These are phyloP conservation scores for Neotropicomus parvogracilis DNA, from an alignment of 1,284 basidiomycete genomes.

Conservation along the genomic window DNA sequence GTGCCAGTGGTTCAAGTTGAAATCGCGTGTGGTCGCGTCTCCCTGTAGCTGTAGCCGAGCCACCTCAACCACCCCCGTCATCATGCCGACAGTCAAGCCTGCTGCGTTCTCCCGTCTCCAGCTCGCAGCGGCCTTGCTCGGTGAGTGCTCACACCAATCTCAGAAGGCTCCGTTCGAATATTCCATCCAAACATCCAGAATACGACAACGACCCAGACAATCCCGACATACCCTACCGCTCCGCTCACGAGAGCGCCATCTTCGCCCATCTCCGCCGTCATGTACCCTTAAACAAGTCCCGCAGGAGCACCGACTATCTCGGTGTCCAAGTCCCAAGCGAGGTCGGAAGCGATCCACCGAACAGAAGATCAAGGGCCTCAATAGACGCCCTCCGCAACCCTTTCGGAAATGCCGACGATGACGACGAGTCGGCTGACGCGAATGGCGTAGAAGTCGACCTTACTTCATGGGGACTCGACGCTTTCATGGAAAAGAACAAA, in stretches of 20 bases:
- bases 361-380: constrained; percentile 47
- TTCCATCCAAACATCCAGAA: constrained; percentile 41
- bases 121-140: constrained; percentile 73
- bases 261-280: constrained; percentile 65
- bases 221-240: constrained; percentile 54
- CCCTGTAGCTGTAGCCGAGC: too few species aligned
- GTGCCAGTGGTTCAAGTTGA: constrained; percentile 10
- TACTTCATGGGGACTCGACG: constrained; percentile 77
- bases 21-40: constrained; percentile 12
- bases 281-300: constrained; percentile 33
- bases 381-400: constrained; percentile 66
- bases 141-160: constrained; percentile 38
- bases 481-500: constrained; percentile 67
- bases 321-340: constrained; percentile 63
- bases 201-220: constrained; percentile 77
- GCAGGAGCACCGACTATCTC: constrained; percentile 61
- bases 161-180: not conserved
- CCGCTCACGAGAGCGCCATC: constrained; percentile 78
- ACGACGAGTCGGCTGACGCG: constrained; percentile 50
- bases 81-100: constrained; percentile 35
- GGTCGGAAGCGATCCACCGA: constrained; percentile 48
- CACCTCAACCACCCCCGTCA: not conserved
- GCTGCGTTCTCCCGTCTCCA: constrained; percentile 74
- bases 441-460: constrained; percentile 70
- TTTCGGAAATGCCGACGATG: constrained; percentile 58